These are phyloP conservation scores for Centaurea solstitialis DNA, from an alignment of 129 eudicot species.

Conservation along the genomic window DNA sequence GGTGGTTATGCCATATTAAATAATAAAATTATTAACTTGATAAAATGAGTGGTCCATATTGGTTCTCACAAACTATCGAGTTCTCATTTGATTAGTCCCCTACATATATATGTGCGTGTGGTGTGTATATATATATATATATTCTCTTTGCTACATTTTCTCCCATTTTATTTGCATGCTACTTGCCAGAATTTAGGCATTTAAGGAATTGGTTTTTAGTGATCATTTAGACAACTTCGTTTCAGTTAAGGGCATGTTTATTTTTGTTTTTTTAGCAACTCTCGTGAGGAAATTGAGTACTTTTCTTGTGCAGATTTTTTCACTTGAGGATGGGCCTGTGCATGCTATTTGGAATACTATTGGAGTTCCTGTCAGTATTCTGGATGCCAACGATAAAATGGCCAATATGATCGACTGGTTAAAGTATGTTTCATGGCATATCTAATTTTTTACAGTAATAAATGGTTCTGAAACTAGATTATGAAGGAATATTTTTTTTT, in stretches of 20 bases:
- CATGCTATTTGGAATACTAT: slow-evolving; percentile 59
- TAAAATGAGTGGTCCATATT: too few species aligned
- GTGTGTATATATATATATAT: too few species aligned
- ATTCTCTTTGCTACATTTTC: background rate
- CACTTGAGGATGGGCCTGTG: slow-evolving; percentile 85
- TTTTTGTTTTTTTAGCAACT: background rate
- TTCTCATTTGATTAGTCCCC: too few species aligned
- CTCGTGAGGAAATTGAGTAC: background rate
- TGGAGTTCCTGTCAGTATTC: slow-evolving; percentile 58
- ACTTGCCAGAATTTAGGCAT: background rate
- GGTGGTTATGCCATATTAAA: too few species aligned
- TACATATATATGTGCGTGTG: too few species aligned
- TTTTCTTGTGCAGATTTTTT: slow-evolving; percentile 57
- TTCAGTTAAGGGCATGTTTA: background rate
- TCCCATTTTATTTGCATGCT: background rate
- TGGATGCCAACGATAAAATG: slow-evolving; percentile 35
- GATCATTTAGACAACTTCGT: background rate
- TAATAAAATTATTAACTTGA: too few species aligned
- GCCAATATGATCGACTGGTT: slow-evolving; percentile 74
- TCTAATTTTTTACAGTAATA: too few species aligned
- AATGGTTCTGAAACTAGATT: background rate
- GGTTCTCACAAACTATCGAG: too few species aligned
- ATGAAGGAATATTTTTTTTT: background rate
- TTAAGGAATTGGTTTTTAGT: background rate
- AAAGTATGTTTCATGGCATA: slow-evolving; percentile 46